Base-by-base conservation (phyloP, 768 basidiomycete genomes). In the Naematelia aurantialba region DNA sequence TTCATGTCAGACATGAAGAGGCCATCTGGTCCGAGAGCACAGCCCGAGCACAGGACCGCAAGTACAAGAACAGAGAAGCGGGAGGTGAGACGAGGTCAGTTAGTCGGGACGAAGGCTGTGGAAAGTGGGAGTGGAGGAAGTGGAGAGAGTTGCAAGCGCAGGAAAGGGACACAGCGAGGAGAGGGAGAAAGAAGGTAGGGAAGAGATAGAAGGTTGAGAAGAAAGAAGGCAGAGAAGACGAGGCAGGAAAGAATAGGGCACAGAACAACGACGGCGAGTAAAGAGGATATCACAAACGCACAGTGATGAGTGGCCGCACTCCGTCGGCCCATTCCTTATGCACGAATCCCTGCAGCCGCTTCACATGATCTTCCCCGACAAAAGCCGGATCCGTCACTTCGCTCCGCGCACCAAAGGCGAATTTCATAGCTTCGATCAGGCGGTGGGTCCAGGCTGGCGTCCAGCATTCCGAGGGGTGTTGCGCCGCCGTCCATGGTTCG, bases 351-450 rank as follows among this genome's bases (percentile, higher is more conserved):
- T 80, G 72, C 27, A 94, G 85, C 45, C 81, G 80, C 14, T 75
- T 62, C 2, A 81, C 79, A 58, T 84, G 80, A 31, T 86, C 82
- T 17, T 39, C 34, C 34, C 34, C 19, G n/a, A 76, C 79, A 69
- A 85, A 92, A 8, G 80, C 77, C 0, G 87, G 88, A 75, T 97
- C 94, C 27, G 85, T 87, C 46, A 97, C 83, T 66, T 83, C 85
- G 2, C 91, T 62, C 21, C 72, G 31, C 4, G 85, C 85, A 53
- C 84, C 85, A 68, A 86, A 87, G 0, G 85, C 86, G 63, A 86
- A 96, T 72, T 97, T 96, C 73, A 91, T 81, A 0, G 84, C 83
- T 76, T 98, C 96, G 13, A 97, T 80, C 3, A 89, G 73, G 47
- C 92, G 82, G 74, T 98, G 96, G 2, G 83, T 80, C 63, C 85